Conservation (phyloP, 148 eudicot genomes). For the Amaranthus cruentus region DNA sequence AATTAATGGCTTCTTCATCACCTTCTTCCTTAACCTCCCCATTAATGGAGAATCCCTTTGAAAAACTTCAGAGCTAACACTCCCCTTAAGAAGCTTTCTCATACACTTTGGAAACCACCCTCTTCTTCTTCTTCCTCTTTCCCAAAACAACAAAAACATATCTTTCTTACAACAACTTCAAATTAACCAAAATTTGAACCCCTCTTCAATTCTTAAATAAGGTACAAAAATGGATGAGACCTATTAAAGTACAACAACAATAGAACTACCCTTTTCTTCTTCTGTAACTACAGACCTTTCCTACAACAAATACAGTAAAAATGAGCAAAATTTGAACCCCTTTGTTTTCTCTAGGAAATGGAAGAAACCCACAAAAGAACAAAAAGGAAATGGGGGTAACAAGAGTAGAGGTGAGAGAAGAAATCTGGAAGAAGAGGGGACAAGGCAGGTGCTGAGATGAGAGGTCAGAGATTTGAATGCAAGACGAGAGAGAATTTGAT, state of each 20-base stretch:
- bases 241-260: no score
- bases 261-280: no score
- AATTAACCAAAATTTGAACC: no score
- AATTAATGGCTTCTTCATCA: no score
- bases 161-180: no score
- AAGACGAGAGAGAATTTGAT: neutral
- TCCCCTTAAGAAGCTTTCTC: constrained; percentile 26
- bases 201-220: no score
- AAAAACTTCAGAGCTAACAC: neutral
- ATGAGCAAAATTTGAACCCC: neutral
- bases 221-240: no score
- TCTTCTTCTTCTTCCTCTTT: neutral
- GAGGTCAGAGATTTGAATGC: constrained; percentile 12
- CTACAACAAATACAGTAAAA: no score
- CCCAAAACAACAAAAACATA: no score
- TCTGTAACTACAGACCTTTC: neutral
- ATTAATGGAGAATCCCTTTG: constrained; percentile 12
- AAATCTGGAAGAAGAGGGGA: neutral
- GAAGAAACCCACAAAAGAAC: neutral
- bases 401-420: constrained; percentile 4
- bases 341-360: neutral
- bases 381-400: constrained; percentile 6
- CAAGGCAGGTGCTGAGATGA: constrained; percentile 2
- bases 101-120: constrained; percentile 9
- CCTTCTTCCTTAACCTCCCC: no score